Base-by-base conservation (phyloP, 2,329 filamentous ascomycete genomes). In the Zymoseptoria brevis region DNA sequence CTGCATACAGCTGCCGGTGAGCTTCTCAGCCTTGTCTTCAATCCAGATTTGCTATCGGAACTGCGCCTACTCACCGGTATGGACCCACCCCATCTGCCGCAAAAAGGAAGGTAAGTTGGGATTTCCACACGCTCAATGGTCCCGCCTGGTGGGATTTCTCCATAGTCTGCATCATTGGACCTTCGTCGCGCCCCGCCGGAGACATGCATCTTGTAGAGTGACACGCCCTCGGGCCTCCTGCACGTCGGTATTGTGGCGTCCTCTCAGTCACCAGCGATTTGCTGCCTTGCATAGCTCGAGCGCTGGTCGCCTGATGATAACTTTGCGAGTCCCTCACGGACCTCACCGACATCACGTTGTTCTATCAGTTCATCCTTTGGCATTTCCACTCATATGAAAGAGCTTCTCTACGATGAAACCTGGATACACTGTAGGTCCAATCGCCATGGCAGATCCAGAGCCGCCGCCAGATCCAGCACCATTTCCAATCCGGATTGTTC, bases 401-500 rank as follows among this genome's bases (percentile, higher is more conserved):
- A n/a, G 13, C 4, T 45, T 16, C 13, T 45, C 4, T 26, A 57
- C 51, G n/a, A 66, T 64, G 64, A 60, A 60, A 41, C 59, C 63
- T 51, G 57, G 62, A 22, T 63, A 64, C 57, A 53, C 59, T 24
- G 55, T 57, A n/a, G 48, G 61, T 11, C 26, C 59, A 16, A 35
- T 30, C 19, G 29, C 45, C 13, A 62, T 57, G 35, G 60, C 51
- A 13, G 60, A 62, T 21, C 51, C 60, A 50, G 64, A 64, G 4
- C 62, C 66, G 3, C 64, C 64, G 19, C 58, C 64, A 21, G 62
- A 62, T 21, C 67, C 68, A 8, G 60, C 57, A n/a, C 68, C 68
- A 3, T 63, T 67, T 52, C 68, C 67, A 16, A 69, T 69, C 56
- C 62, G 60, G 21, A 68, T 68, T n/a, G 58, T 69, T 2, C 50